A percentile compares a stretch with the other conserved stretches of the same genome.
Evolutionary conservation across 2,329 filamentous ascomycete genomes (phyloP).

Genomic region (Sporothrix pseudoabietina): DNA sequence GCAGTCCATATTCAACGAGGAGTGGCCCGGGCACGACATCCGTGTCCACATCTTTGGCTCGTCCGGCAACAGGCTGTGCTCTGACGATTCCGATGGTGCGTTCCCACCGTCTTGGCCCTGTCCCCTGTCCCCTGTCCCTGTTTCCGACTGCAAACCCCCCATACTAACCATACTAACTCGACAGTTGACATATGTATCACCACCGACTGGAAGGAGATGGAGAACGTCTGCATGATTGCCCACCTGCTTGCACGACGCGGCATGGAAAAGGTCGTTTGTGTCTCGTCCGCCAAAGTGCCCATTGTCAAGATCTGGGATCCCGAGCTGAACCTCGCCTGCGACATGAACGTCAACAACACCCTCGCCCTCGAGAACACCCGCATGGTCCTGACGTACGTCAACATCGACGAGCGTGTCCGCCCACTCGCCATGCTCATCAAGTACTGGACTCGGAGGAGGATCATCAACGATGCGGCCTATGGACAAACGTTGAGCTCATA

Average conservation of each 20-base stretch:
- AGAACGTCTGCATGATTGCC: constrained; percentile 88
- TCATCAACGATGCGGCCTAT: constrained; percentile 93
- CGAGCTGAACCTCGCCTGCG: constrained; percentile 82
- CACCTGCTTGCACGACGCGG: constrained; percentile 82
- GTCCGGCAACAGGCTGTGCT: constrained; percentile 91
- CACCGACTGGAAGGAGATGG: constrained; percentile 82
- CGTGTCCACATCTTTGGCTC: constrained; percentile 96
- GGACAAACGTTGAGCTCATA: constrained; percentile 96
- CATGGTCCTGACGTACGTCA: constrained; percentile 96
- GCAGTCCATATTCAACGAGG: constrained; percentile 80
- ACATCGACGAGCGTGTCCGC: constrained; percentile 86
- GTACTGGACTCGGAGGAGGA: constrained; percentile 90
- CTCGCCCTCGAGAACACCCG: constrained; percentile 92
- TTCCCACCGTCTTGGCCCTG: constrained; percentile 31
- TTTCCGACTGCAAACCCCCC: neutral
- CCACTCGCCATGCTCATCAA: constrained; percentile 96
- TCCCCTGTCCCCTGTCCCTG: neutral
- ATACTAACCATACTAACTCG: neutral
- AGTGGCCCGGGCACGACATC: constrained; percentile 91
- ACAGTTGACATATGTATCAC: constrained; percentile 97
- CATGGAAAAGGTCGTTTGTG: constrained; percentile 95
- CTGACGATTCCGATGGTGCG: constrained; percentile 92
- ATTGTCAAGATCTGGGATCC: constrained; percentile 99
- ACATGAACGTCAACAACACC: constrained; percentile 99
- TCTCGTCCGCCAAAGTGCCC: constrained; percentile 91